Base-by-base conservation (phyloP, 345 rosid species). In the Syzygium grande region DNA sequence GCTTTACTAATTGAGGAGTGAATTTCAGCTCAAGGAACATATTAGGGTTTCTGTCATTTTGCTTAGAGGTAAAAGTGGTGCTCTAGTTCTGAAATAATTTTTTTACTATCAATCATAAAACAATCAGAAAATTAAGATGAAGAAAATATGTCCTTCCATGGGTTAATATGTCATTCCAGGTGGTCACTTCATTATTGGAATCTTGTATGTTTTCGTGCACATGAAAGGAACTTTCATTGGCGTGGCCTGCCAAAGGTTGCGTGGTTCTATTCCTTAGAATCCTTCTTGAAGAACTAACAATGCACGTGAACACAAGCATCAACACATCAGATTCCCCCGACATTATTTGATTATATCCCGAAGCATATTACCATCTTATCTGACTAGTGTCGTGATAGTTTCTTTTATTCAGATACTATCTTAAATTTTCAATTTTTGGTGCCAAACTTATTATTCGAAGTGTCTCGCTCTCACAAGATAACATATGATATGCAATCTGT, bases 401-500 rank as follows among this genome's bases (percentile, higher is more conserved):
- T 73, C 27, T 10, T 73, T 73, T 38, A 21, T 73, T 73, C 49
- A 38, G 7, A 38, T 21, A 21, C 14, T 10, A 38, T 5, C 49
- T 38, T 10, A 38, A 38, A 34, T 38, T 38, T 25, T 7, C 46
- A 43, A 5, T 73, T 43, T 73, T 22, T 38, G 21, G 5, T 19
- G 27, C 83, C 49, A 19, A 38, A 73, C 83, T 73, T 38, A 38
- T 73, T 19, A 38, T 73, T 73, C 14, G 13, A 13, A 19, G 10
- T 11, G 21, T 34, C 80, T 30, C 16, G 41, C 79, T 30, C 43
- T 30, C 12, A 2, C 1, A 3, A 30, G 19, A 65, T 15, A 34
- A 9, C 49, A 19, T 8, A 73, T 73, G 15, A 58, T 25, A 25
- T 0, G 7, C 11, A 11, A 10, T 58, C 3, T 0, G 15, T 58